Percentiles rank a stretch among this genome's conserved stretches.
Evolutionary conservation across 2,329 filamentous ascomycete species (phyloP).

Genomic region (Cercospora citrullina): DNA sequence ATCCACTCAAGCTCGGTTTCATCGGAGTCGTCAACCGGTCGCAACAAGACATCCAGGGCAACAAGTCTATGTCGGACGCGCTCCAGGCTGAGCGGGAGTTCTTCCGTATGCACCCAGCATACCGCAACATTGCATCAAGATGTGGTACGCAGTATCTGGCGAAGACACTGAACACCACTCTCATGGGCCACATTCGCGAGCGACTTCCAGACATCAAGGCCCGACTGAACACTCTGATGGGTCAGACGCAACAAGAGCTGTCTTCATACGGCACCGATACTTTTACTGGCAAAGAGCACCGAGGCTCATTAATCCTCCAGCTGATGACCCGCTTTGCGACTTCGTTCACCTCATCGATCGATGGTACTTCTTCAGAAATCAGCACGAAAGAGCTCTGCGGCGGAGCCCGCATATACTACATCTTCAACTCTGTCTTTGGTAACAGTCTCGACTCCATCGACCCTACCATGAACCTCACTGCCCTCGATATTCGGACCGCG

Average conservation of each 20-base stretch:
- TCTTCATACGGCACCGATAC: constrained; percentile 97
- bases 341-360: constrained; percentile 97
- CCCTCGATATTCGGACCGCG: constrained; percentile 91
- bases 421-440: constrained; percentile 98
- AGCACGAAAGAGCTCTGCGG: constrained; percentile 97
- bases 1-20: constrained; percentile 94
- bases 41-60: constrained; percentile 95
- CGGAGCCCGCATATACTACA: constrained; percentile 95
- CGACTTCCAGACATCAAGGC: constrained; percentile 97
- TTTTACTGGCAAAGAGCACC: constrained; percentile 95
- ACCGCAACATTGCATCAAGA: constrained; percentile 89
- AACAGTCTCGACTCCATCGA: constrained; percentile 96
- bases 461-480: constrained; percentile 90
- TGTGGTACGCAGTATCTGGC: constrained; percentile 94
- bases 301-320: constrained; percentile 90
- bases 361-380: constrained; percentile 97
- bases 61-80: constrained; percentile 91
- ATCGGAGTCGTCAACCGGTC: constrained; percentile 98
- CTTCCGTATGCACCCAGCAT: constrained; percentile 95
- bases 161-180: constrained; percentile 88
- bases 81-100: constrained; percentile 89
- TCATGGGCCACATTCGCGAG: constrained; percentile 96
- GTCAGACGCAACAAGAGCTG: constrained; percentile 97
- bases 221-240: constrained; percentile 95
- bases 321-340: constrained; percentile 98